A percentile compares a stretch with the other conserved stretches of the same genome.
phyloP scores from a whole-genome alignment of 2,329 filamentous ascomycete species.

The Colletotrichum acutatum region DNA sequence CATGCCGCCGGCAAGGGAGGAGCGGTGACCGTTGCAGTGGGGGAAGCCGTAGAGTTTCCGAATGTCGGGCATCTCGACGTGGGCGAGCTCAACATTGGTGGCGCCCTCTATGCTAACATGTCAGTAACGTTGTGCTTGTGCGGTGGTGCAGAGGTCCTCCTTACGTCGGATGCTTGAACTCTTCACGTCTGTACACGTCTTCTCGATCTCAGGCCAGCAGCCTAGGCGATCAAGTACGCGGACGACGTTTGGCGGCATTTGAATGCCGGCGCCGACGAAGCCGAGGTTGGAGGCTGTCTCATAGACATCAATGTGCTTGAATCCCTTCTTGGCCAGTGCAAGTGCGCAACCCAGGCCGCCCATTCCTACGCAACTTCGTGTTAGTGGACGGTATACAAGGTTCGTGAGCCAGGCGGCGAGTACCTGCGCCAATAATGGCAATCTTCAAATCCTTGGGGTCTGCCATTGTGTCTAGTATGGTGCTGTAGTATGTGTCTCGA shows the following conservation, averaged over 20 bases:
- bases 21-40: constrained; percentile 83
- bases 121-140: constrained; percentile 1
- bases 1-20: constrained; percentile 75
- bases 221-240: constrained; percentile 79
- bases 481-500: neutral
- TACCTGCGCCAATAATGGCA: constrained; percentile 61
- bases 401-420: constrained; percentile 22
- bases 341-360: constrained; percentile 79
- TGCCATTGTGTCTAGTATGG: constrained; percentile 39
- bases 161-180: constrained; percentile 78
- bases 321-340: constrained; percentile 80
- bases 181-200: constrained; percentile 76
- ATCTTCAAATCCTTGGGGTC: constrained; percentile 50
- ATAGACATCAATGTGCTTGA: constrained; percentile 78
- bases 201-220: constrained; percentile 77
- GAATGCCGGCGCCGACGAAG: constrained; percentile 87
- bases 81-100: constrained; percentile 74
- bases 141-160: constrained; percentile 35
- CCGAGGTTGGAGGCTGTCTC: constrained; percentile 79
- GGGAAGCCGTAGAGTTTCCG: constrained; percentile 76
- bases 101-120: constrained; percentile 64
- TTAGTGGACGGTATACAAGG: neutral
- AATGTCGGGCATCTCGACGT: constrained; percentile 77
- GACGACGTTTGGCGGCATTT: constrained; percentile 85
- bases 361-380: constrained; percentile 68